These are phyloP conservation scores for Candida fluviatilis DNA, from an alignment of 805 yeast genomes.

Conservation along the genomic window DNA sequence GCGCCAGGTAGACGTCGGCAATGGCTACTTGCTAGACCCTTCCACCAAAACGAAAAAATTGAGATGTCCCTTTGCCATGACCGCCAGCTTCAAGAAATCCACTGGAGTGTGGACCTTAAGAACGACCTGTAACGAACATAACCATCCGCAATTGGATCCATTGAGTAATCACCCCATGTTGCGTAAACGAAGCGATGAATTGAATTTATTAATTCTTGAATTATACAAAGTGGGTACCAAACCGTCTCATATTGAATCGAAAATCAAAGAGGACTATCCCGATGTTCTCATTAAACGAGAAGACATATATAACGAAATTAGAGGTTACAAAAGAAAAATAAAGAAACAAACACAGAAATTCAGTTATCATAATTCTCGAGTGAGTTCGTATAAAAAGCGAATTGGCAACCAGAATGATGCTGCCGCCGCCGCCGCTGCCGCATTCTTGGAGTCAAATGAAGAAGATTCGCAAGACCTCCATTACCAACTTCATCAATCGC, in stretches of 20 bases:
- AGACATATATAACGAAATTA: conserved; percentile 54
- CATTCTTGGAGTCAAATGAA: conserved; percentile 20
- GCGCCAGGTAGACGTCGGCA: conserved; percentile 23
- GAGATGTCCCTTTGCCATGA: conserved; percentile 57
- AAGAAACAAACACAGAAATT: conserved; percentile 32
- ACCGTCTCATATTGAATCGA: conserved; percentile 51
- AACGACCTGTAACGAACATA: conserved; percentile 54
- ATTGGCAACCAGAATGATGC: conserved; percentile 8
- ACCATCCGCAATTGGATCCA: conserved; percentile 56
- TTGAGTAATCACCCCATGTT: conserved; percentile 54
- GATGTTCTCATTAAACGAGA: conserved; percentile 53
- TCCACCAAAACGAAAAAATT: conserved; percentile 48
- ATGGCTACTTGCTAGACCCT: conserved; percentile 35
- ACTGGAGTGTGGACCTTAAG: conserved; percentile 49
- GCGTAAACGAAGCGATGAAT: conserved; percentile 49
- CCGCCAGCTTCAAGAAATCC: conserved; percentile 49
- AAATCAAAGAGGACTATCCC: conserved; percentile 47
- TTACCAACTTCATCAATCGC: conserved; percentile 5
- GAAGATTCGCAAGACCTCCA: conserved; percentile 6
- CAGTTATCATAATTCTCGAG: conserved; percentile 3
- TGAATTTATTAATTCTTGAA: conserved; percentile 48
- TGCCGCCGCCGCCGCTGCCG: conserved; percentile 16
- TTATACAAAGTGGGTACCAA: conserved; percentile 52
- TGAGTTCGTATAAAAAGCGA: not conserved
- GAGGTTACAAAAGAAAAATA: conserved; percentile 51